Evolutionary conservation across 148 eudicot genomes (phyloP).

Genomic region (Arctostaphylos glauca): DNA sequence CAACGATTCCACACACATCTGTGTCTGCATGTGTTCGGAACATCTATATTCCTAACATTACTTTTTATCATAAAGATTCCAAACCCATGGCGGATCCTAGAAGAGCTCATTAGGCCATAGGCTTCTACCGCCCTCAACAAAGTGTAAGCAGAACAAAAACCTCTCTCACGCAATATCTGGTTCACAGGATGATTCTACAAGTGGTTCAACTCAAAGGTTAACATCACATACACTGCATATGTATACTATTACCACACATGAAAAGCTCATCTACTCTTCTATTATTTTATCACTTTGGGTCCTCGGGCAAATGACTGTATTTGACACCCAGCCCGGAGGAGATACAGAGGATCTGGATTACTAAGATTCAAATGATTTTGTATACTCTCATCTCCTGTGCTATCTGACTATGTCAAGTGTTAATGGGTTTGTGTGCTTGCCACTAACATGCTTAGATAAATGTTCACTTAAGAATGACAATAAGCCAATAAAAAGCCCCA

Average conservation of each 20-base stretch:
- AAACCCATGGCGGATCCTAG: no score
- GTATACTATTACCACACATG: no score
- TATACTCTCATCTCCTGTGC: not conserved
- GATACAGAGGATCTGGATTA: not conserved
- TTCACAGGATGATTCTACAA: no score
- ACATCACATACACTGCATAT: not conserved
- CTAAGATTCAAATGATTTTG: not conserved
- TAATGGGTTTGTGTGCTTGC: not conserved
- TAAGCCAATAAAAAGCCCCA: not conserved
- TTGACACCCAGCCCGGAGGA: not conserved
- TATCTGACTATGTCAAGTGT: not conserved
- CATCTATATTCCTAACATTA: no score
- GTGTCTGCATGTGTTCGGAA: no score
- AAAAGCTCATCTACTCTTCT: not conserved
- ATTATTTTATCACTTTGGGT: not conserved
- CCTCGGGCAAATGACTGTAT: no score
- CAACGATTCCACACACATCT: no score
- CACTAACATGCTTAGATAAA: not conserved
- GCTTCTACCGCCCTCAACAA: no score
- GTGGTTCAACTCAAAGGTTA: not conserved
- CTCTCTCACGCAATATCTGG: no score
- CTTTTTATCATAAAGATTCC: no score
- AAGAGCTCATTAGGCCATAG: no score
- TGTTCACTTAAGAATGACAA: not conserved
- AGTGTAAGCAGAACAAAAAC: no score